Percentiles rank a stretch among this genome's conserved stretches.
Conservation (phyloP, 2,329 filamentous ascomycete species). For the Metarhizium sp. region DNA sequence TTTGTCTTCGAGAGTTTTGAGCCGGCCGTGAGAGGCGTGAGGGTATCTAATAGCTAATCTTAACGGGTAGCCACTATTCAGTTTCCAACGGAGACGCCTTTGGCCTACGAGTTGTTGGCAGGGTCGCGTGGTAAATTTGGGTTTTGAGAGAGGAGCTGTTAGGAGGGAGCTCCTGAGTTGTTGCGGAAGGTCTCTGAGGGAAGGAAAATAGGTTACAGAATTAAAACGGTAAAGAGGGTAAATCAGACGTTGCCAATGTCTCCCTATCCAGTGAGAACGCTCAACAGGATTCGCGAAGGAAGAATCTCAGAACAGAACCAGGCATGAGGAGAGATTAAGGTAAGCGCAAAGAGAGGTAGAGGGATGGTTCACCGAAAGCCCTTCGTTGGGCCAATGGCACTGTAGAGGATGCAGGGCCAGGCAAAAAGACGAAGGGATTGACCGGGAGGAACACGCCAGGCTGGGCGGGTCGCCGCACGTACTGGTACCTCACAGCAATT, state of each 20-base stretch:
- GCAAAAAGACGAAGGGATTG: neutral
- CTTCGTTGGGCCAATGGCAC: neutral
- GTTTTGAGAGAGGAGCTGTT: slow-evolving; percentile 3
- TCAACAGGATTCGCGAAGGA: slow-evolving; percentile 3
- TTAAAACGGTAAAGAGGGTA: slow-evolving; percentile 9
- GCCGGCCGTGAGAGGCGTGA: neutral
- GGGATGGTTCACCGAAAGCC: neutral
- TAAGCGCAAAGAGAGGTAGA: neutral
- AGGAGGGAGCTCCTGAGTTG: slow-evolving; percentile 12
- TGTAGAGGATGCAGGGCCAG: neutral
- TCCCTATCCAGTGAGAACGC: slow-evolving; percentile 16
- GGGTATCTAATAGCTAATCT: neutral
- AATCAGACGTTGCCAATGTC: slow-evolving; percentile 11
- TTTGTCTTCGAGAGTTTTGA: neutral
- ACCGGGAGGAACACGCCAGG: neutral
- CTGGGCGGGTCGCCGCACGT: neutral
- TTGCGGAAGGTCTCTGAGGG: slow-evolving; percentile 5
- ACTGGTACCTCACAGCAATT: neutral
- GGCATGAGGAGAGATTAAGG: neutral
- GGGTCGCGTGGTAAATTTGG: neutral
- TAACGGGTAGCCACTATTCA: neutral
- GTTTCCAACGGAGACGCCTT: neutral
- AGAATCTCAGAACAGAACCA: neutral
- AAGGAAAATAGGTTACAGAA: slow-evolving; percentile 8
- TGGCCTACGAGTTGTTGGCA: neutral